phyloP scores from a whole-genome alignment of 2,329 filamentous ascomycete genomes.

The Hymenoscyphus linearis region DNA sequence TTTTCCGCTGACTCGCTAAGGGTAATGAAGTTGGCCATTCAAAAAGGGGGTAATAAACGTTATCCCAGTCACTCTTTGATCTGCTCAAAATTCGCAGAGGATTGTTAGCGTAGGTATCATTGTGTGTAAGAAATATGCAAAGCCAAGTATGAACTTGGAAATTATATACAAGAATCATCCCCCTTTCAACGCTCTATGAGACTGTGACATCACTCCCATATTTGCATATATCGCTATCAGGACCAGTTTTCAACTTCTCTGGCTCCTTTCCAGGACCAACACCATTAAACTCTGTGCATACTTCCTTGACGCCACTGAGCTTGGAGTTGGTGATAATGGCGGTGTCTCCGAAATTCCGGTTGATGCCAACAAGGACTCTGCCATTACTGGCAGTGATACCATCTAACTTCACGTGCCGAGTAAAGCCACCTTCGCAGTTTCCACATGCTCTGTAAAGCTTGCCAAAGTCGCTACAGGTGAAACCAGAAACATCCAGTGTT shows the following conservation, averaged over 20 bases:
- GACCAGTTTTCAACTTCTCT: background rate
- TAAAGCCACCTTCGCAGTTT: slow-evolving; percentile 37
- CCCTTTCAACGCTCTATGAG: background rate
- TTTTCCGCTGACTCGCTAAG: no score
- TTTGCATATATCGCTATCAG: background rate
- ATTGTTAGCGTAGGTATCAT: no score
- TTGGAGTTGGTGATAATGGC: slow-evolving; percentile 38
- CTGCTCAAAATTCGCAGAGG: no score
- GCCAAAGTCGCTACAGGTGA: slow-evolving; percentile 40
- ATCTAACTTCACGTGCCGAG: slow-evolving; percentile 35
- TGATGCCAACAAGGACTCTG: slow-evolving; percentile 32
- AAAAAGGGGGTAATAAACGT: no score
- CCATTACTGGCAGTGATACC: slow-evolving; percentile 39
- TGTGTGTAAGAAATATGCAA: no score
- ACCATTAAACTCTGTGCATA: slow-evolving; percentile 33
- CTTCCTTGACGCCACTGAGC: slow-evolving; percentile 21
- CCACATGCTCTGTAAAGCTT: slow-evolving; percentile 47
- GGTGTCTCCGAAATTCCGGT: slow-evolving; percentile 46
- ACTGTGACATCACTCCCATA: background rate
- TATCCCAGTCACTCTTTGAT: no score
- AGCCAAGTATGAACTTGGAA: no score
- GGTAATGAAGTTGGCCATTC: no score
- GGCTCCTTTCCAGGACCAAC: background rate
- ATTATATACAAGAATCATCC: background rate
- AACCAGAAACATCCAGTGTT: slow-evolving; percentile 33